Evolutionary conservation across 2,329 filamentous ascomycete species (phyloP).

Genomic region (Emergomyces orientalis): DNA sequence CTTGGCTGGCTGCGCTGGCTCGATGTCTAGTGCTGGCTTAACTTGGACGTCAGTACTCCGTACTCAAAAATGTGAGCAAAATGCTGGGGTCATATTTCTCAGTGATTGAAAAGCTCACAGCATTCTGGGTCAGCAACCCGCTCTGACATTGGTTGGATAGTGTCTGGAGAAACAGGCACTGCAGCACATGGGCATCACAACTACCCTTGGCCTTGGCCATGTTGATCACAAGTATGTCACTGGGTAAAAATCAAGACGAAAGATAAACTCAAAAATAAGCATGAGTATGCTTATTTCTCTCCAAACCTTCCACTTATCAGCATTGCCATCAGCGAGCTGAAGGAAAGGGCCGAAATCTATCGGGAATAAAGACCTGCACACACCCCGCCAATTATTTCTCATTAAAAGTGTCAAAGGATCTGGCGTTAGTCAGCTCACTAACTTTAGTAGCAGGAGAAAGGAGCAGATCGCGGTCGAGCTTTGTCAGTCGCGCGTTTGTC

Average conservation of each 20-base stretch:
- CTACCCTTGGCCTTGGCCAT: background rate
- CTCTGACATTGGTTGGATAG: background rate
- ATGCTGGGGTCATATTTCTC: no score
- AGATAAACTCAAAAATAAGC: background rate
- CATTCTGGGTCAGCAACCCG: background rate
- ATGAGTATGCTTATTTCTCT: background rate
- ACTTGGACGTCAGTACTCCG: background rate
- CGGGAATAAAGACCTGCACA: background rate
- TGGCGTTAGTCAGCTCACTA: background rate
- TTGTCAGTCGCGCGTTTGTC: background rate
- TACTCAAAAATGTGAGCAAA: background rate
- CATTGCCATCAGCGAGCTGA: background rate
- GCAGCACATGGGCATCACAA: background rate
- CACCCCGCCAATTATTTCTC: background rate
- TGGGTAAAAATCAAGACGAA: background rate
- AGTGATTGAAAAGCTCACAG: background rate
- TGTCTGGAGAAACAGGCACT: background rate
- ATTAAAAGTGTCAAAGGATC: background rate
- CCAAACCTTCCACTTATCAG: background rate
- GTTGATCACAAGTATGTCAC: background rate
- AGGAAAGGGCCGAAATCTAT: background rate
- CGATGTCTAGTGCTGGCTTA: background rate
- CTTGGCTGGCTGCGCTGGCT: background rate
- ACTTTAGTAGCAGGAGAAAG: no score
- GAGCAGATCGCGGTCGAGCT: background rate